Conservation (phyloP, 2,329 filamentous ascomycete genomes). For the Shiraia bambusicola region DNA sequence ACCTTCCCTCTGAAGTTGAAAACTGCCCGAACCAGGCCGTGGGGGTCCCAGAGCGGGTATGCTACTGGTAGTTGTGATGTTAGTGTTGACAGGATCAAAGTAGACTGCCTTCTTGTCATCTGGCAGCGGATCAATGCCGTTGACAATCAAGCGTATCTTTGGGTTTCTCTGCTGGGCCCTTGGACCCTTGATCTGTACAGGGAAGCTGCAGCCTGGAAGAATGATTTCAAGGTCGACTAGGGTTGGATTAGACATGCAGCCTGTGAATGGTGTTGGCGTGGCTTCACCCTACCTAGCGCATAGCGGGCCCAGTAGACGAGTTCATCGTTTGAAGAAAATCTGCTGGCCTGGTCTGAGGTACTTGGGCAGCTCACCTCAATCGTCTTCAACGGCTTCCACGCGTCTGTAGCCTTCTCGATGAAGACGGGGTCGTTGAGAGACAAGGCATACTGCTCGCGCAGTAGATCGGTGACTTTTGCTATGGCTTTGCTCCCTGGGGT, state of each 20-base stretch:
- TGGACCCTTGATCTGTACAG: conserved; percentile 52
- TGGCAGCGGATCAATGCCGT: conserved; percentile 52
- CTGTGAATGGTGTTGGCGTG: background rate
- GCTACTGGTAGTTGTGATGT: conserved; percentile 20
- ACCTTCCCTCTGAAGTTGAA: conserved; percentile 46
- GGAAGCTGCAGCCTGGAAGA: conserved; percentile 69
- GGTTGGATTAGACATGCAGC: conserved; percentile 9
- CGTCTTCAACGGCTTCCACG: conserved; percentile 33
- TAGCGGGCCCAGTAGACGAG: conserved; percentile 33
- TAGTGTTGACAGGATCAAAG: conserved; percentile 31
- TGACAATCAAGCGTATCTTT: conserved; percentile 60
- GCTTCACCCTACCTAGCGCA: conserved; percentile 33
- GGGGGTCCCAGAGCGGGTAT: conserved; percentile 7
- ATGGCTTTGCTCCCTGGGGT: conserved; percentile 43
- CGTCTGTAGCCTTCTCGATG: conserved; percentile 54
- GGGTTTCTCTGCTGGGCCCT: conserved; percentile 55
- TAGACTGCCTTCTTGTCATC: conserved; percentile 30
- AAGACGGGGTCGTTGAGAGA: conserved; percentile 60
- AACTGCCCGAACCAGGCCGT: conserved; percentile 10
- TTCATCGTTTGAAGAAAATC: conserved; percentile 29
- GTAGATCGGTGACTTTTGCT: conserved; percentile 67
- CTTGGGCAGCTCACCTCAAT: conserved; percentile 28
- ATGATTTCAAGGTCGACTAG: conserved; percentile 66
- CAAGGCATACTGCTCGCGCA: conserved; percentile 72
- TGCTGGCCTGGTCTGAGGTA: conserved; percentile 16